Conservation (phyloP, 1,284 basidiomycete species). For the Mycena sp. region DNA sequence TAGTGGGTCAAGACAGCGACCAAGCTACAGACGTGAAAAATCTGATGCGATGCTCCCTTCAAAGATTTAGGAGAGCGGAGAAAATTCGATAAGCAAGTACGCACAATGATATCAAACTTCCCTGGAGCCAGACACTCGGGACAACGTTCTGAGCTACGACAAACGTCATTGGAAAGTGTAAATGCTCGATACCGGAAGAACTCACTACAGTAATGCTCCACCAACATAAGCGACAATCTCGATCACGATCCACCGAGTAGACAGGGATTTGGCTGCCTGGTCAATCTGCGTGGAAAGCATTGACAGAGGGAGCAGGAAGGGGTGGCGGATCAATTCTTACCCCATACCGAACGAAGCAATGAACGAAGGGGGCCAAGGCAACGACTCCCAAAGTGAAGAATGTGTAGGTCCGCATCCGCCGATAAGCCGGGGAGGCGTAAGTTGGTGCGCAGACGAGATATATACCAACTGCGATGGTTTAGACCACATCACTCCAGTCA, state of each 20-base stretch:
- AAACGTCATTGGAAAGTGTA: not conserved
- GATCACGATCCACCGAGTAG: conserved; percentile 20
- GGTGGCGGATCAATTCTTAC: conserved; percentile 12
- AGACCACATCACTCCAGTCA: not conserved
- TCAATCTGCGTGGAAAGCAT: not conserved
- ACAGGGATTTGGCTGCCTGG: conserved; percentile 14
- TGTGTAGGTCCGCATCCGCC: conserved; percentile 27
- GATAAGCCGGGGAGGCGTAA: conserved; percentile 24
- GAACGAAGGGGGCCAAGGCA: conserved; percentile 20
- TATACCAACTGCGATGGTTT: conserved; percentile 24
- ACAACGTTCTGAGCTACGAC: conserved; percentile 26
- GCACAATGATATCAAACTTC: conserved; percentile 14
- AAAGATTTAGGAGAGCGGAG: not conserved
- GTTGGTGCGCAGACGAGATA: conserved; percentile 26
- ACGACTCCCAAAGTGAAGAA: conserved; percentile 29
- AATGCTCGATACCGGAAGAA: not conserved
- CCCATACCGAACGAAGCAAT: conserved; percentile 14
- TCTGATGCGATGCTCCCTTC: conserved; percentile 27
- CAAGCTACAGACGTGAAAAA: conserved; percentile 30
- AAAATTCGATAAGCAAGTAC: not conserved
- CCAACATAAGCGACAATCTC: conserved; percentile 25
- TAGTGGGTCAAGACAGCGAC: conserved; percentile 23
- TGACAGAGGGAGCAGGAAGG: not conserved
- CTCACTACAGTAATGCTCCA: conserved; percentile 28
- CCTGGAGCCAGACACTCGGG: conserved; percentile 27